Evolutionary conservation across 2,329 filamentous ascomycete species (phyloP).

Genomic region (Nemania abortiva): DNA sequence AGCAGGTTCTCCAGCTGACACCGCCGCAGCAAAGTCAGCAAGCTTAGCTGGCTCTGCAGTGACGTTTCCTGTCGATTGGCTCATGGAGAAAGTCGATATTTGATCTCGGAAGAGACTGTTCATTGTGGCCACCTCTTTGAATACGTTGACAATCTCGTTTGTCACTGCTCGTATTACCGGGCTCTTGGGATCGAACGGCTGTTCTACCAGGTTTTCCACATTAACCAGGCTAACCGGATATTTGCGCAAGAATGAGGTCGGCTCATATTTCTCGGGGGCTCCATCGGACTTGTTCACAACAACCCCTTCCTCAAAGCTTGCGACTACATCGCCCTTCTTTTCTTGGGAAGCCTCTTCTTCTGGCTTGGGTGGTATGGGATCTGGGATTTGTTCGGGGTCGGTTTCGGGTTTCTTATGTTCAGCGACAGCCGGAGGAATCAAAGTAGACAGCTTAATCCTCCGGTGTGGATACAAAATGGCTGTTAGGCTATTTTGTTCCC

Average conservation of each 20-base stretch:
- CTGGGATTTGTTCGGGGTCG: slow-evolving; percentile 64
- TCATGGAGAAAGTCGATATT: slow-evolving; percentile 96
- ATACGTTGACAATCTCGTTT: slow-evolving; percentile 98
- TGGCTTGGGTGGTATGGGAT: slow-evolving; percentile 69
- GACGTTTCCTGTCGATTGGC: slow-evolving; percentile 93
- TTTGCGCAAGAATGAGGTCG: slow-evolving; percentile 89
- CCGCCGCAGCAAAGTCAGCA: slow-evolving; percentile 95
- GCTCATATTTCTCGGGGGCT: slow-evolving; percentile 75
- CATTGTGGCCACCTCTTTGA: slow-evolving; percentile 94
- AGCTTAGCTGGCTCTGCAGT: slow-evolving; percentile 94
- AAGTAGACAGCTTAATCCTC: slow-evolving; percentile 86
- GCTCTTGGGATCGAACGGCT: slow-evolving; percentile 90
- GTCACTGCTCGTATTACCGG: slow-evolving; percentile 90
- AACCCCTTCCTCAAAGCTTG: slow-evolving; percentile 90
- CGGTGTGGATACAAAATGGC: slow-evolving; percentile 96
- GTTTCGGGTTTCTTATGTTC: slow-evolving; percentile 65
- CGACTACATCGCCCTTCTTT: slow-evolving; percentile 92
- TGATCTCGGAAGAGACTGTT: slow-evolving; percentile 97
- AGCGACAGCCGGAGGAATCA: slow-evolving; percentile 76
- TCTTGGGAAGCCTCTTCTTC: slow-evolving; percentile 69
- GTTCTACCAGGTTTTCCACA: slow-evolving; percentile 90
- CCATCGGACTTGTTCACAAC: slow-evolving; percentile 70
- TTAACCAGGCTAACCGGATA: slow-evolving; percentile 95
- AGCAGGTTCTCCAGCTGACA: slow-evolving; percentile 91
- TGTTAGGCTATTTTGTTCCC: slow-evolving; percentile 86